Conservation (phyloP, 228 moss, liverwort and hornwort genomes). For the Sphagnum fallax region DNA sequence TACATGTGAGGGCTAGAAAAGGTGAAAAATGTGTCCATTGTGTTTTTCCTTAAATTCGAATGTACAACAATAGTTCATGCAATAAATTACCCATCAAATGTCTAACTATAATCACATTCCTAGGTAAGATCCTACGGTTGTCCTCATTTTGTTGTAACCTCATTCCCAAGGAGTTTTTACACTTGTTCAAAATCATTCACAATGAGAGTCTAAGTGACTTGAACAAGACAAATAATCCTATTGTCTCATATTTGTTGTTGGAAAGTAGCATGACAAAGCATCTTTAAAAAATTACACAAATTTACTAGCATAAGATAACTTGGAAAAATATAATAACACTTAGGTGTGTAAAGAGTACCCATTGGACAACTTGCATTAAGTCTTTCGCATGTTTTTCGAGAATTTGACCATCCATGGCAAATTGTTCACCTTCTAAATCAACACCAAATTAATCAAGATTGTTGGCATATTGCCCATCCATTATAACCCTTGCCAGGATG, state of each 20-base stretch:
- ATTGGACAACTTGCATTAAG: slow-evolving; percentile 87
- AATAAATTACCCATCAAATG: slow-evolving; percentile 98
- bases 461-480: slow-evolving; percentile 73
- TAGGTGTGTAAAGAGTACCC: slow-evolving; percentile 32
- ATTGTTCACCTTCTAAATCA: slow-evolving; percentile 98
- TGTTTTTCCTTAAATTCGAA: slow-evolving; percentile 72
- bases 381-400: slow-evolving; percentile 94
- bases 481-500: slow-evolving; percentile 34
- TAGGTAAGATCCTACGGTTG: slow-evolving; percentile 70
- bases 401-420: slow-evolving; percentile 98
- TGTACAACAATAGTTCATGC: slow-evolving; percentile 95
- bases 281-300: no score
- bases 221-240: no score
- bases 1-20: slow-evolving; percentile 94
- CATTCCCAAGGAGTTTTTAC: slow-evolving; percentile 82
- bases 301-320: no score
- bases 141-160: slow-evolving; percentile 86
- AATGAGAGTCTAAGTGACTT: neutral
- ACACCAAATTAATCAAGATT: slow-evolving; percentile 98
- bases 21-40: slow-evolving; percentile 80
- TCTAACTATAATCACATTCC: slow-evolving; percentile 83
- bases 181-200: slow-evolving; percentile 80
- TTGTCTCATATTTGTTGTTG: no score
- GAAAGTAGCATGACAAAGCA: no score
- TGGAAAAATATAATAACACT: no score